Base-by-base conservation (phyloP, 75 land plant genomes). In the Chamaecyparis obtusa region DNA sequence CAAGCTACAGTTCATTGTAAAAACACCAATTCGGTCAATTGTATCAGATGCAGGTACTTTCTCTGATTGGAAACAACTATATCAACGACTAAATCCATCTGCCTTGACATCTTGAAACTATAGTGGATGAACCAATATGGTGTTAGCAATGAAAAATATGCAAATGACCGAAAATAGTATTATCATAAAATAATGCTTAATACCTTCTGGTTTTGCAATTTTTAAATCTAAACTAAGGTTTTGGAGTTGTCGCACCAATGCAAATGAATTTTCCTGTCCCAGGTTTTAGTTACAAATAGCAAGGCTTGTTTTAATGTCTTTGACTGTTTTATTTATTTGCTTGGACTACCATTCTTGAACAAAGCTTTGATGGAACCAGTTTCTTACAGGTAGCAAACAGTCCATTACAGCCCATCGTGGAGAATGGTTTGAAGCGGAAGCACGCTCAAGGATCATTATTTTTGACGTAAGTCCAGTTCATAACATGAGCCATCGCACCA, bases 371-470 rank as follows among this genome's bases (percentile, higher is more conserved):
- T 43, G 78, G 17, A 19, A 44, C 77, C 17, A 24, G 33, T 15
- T 84, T 51, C 39, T 89, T 83, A 84, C 94, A 96, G 98, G 87
- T 86, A 84, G 77, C 36, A 82, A 54, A 48, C 80, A 67, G 79
- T 83, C 85, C 9, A 90, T 91, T 88, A 86, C 90, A 54, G 88
- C 86, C 71, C 90, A 90, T 87, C 88, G 86, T 36, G 91, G 89
- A n/a, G 82, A 90, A 11, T 36, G n/a, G 24, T 97, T 90, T 83
- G 88, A 90, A 43, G 98, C 90, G 39, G 94, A 96, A 84, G 89
- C 99, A 49, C 92, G 98, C 71, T 93, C 99, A 14, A 91, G 98
- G 79, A 87, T 96, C 24, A 94, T 97, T 39, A 85, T 97, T 37
- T 89, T 97, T 82, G 93, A 95, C 86, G 84, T 92, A 19, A 88